Percentiles rank a stretch among this genome's conserved stretches.
Evolutionary conservation across 805 yeast genomes (phyloP).

Genomic region (Hanseniaspora vineae): DNA sequence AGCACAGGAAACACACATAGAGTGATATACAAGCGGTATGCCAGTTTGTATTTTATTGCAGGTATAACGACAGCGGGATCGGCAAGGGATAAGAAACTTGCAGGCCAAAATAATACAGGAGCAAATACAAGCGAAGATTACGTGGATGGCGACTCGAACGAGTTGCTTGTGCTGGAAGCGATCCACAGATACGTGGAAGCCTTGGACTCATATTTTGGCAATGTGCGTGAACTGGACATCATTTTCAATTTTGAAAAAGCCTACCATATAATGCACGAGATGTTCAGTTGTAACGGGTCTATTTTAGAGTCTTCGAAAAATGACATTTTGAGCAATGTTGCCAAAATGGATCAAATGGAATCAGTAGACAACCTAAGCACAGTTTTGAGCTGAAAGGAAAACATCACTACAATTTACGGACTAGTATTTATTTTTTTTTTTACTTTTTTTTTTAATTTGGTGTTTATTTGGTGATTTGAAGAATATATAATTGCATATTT

Average conservation of each 20-base stretch:
- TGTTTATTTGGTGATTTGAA: background rate
- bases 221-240: slow-evolving; percentile 92
- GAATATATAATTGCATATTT: background rate
- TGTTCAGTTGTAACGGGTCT: slow-evolving; percentile 71
- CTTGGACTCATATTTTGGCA: slow-evolving; percentile 91
- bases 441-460: background rate
- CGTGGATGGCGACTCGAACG: slow-evolving; percentile 65
- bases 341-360: slow-evolving; percentile 81
- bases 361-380: slow-evolving; percentile 50
- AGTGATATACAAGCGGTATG: slow-evolving; percentile 84
- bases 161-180: slow-evolving; percentile 69
- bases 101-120: slow-evolving; percentile 4
- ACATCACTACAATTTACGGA: no score
- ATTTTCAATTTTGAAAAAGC: slow-evolving; percentile 93
- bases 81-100: background rate
- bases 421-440: no score
- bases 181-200: slow-evolving; percentile 92
- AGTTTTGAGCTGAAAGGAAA: slow-evolving; percentile 20
- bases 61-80: slow-evolving; percentile 35
- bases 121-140: slow-evolving; percentile 2
- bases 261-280: slow-evolving; percentile 81
- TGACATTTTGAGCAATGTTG: slow-evolving; percentile 65
- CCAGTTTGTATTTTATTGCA: slow-evolving; percentile 79
- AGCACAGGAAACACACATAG: slow-evolving; percentile 27
- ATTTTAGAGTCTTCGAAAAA: slow-evolving; percentile 71